A percentile compares a stretch with the other conserved stretches of the same genome.
These are phyloP conservation scores for Symmetrospora coprosmae DNA, from an alignment of 768 basidiomycete species.

Conservation along the genomic window DNA sequence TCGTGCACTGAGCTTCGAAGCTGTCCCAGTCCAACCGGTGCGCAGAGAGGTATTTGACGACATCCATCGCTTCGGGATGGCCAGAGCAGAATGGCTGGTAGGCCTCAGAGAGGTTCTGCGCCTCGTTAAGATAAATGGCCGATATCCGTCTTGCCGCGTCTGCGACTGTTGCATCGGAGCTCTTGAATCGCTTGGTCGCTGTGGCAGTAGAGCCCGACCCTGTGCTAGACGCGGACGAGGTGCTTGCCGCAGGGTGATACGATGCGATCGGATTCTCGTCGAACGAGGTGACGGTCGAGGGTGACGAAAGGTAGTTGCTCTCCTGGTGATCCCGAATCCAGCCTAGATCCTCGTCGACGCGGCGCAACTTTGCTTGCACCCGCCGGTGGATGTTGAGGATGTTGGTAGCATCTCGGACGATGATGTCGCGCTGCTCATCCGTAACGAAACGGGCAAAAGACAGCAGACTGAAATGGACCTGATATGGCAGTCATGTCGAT, in stretches of 20 bases:
- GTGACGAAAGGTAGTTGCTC: background rate
- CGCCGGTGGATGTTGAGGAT: slow-evolving; percentile 30
- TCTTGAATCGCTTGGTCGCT: background rate
- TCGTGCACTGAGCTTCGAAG: slow-evolving; percentile 65
- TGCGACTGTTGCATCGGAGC: slow-evolving; percentile 6
- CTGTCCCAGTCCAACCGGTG: slow-evolving; percentile 66
- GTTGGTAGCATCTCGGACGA: slow-evolving; percentile 27
- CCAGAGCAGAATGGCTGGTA: slow-evolving; percentile 80
- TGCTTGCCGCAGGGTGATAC: background rate
- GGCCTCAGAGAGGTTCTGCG: slow-evolving; percentile 44
- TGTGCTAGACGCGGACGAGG: background rate
- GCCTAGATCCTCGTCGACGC: slow-evolving; percentile 23
- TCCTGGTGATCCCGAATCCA: slow-evolving; percentile 22
- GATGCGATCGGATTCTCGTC: background rate
- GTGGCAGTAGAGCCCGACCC: background rate
- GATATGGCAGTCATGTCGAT: no score
- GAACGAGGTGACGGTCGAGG: background rate
- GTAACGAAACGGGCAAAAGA: slow-evolving; percentile 29
- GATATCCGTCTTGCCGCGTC: background rate
- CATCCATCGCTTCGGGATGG: slow-evolving; percentile 64
- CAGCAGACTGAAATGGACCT: slow-evolving; percentile 33
- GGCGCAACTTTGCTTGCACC: slow-evolving; percentile 15
- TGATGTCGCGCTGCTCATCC: slow-evolving; percentile 18
- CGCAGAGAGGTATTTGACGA: slow-evolving; percentile 51
- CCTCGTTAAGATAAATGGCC: background rate